Conservation (phyloP, 371 early-diverging fungal genomes). For the Coemansia sp. region DNA sequence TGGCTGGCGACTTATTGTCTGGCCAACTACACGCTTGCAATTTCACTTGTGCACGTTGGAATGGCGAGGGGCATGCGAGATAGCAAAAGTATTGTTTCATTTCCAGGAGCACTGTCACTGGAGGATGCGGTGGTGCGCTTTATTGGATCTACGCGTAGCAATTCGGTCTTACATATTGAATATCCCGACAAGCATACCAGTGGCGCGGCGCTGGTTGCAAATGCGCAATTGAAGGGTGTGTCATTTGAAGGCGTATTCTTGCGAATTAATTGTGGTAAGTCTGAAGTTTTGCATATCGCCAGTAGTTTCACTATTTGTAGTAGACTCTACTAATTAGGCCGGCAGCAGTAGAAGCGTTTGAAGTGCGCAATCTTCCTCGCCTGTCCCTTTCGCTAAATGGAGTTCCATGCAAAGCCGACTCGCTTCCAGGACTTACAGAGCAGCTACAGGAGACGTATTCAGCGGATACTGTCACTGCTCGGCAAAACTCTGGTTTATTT, state of each 20-base stretch:
- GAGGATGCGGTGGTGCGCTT: slow-evolving; percentile 5
- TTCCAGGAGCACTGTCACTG: slow-evolving; percentile 9
- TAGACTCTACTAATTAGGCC: neutral
- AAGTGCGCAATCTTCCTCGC: neutral
- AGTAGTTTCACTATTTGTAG: neutral
- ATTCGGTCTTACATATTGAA: neutral
- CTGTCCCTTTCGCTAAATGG: slow-evolving; percentile 23
- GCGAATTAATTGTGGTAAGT: neutral
- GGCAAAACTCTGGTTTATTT: neutral
- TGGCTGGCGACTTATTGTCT: slow-evolving; percentile 21
- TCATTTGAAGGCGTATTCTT: slow-evolving; percentile 28
- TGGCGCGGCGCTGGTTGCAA: neutral
- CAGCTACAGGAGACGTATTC: slow-evolving; percentile 8
- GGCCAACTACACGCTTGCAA: slow-evolving; percentile 16
- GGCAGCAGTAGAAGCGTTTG: neutral
- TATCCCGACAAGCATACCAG: neutral
- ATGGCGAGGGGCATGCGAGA: neutral
- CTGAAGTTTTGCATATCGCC: neutral
- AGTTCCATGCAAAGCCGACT: slow-evolving; percentile 10
- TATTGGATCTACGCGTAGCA: slow-evolving; percentile 2
- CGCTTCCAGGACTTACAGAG: slow-evolving; percentile 10
- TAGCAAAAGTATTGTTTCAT: neutral
- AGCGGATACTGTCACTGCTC: neutral
- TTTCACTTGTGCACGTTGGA: slow-evolving; percentile 5
- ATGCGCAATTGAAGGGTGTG: slow-evolving; percentile 3